Evolutionary conservation across 148 eudicot species (phyloP), one percentile per base, ranked within the genome.

Genomic region (Drosera capensis): DNA sequence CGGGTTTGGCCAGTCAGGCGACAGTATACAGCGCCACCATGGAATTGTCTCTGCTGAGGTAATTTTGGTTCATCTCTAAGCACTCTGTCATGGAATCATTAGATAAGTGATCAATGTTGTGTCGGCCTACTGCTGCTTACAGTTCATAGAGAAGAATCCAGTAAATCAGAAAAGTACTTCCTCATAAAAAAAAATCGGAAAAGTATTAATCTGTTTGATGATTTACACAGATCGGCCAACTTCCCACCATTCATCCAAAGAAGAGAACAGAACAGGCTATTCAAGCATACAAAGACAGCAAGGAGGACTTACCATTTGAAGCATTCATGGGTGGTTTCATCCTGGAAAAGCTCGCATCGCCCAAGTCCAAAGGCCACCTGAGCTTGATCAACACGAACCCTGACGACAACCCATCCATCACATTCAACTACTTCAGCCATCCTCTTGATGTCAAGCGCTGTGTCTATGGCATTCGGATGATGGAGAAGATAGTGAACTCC

Each of bases 41-140:
- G 99, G 95, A 20, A 56, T 85, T 16, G 54, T 59, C 54, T 90
- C 99, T 12, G 95, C 93, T 25, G 99, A 90, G 95, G 97, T 87
- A 42, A n/a, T n/a, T n/a, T n/a, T n/a, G n/a, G n/a, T n/a, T n/a
- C n/a, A n/a, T n/a, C n/a, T n/a, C n/a, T n/a, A n/a, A n/a, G n/a
- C n/a, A n/a, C n/a, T n/a, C n/a, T n/a, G n/a, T n/a, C n/a, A n/a
- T n/a, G n/a, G n/a, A n/a, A n/a, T n/a, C n/a, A n/a, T n/a, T n/a
- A n/a, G n/a, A n/a, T n/a, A n/a, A n/a, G n/a, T n/a, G n/a, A n/a
- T n/a, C n/a, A n/a, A n/a, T n/a, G n/a, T n/a, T n/a, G n/a, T n/a
- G n/a, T n/a, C n/a, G n/a, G n/a, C n/a, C n/a, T n/a, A n/a, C n/a
- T n/a, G n/a, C n/a, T n/a, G n/a, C n/a, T n/a, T n/a, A n/a, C n/a